Conservation (phyloP, 2,329 filamentous ascomycete genomes). For the Didymella glomerata region DNA sequence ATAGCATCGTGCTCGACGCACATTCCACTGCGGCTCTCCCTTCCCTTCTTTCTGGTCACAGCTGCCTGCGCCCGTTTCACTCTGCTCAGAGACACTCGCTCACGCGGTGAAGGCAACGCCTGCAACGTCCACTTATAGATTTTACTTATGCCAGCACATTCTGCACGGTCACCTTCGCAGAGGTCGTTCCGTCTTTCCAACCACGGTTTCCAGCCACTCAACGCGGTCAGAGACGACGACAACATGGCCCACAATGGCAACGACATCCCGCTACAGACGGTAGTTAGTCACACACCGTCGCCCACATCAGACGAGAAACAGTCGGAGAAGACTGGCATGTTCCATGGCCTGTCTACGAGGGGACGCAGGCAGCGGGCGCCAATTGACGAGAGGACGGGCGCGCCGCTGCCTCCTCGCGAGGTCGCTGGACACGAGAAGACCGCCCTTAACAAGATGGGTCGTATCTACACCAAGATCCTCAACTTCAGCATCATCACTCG, state of each 20-base stretch:
- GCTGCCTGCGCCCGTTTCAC: conserved; percentile 16
- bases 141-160: conserved; percentile 32
- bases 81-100: conserved; percentile 18
- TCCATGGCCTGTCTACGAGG: conserved; percentile 53
- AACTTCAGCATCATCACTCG: conserved; percentile 70
- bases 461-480: conserved; percentile 67
- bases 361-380: conserved; percentile 41
- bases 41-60: conserved; percentile 23
- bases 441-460: conserved; percentile 64
- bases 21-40: conserved; percentile 34
- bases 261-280: conserved; percentile 68
- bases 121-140: conserved; percentile 20
- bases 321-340: conserved; percentile 52
- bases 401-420: conserved; percentile 40
- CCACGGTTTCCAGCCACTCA: conserved; percentile 49
- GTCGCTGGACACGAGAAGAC: conserved; percentile 61
- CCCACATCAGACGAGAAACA: conserved; percentile 41
- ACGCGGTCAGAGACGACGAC: conserved; percentile 33
- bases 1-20: conserved; percentile 46
- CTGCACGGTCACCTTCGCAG: conserved; percentile 38
- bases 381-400: conserved; percentile 43
- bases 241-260: conserved; percentile 60
- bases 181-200: conserved; percentile 48
- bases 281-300: conserved; percentile 59
- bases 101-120: conserved; percentile 25